Base-by-base conservation (phyloP, 192 early-diverging fungal genomes). In the Martensiomyces pterosporus region DNA sequence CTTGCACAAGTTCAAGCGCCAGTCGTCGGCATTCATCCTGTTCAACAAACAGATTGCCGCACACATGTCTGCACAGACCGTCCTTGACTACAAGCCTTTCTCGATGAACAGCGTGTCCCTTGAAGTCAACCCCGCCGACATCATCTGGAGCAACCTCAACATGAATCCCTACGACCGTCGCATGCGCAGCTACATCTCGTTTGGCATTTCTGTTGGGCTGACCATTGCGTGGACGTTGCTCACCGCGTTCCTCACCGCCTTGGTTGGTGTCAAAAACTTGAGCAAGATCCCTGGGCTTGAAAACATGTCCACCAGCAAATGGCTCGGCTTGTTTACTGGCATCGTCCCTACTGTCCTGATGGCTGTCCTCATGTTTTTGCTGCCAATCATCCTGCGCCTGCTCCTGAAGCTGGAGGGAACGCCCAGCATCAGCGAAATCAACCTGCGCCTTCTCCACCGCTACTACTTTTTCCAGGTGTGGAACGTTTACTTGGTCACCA, bases 61-160 rank as follows among this genome's bases (percentile, higher is more conserved):
- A 0, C 90, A 95, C 26, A 81, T 89, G 65, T 90, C 90, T 13
- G 79, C 82, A 9, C 82, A 84, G 38, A 67, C 71, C 1, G 71
- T 88, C 0, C 55, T 87, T 9, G 72, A 87, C 65, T 66, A 79
- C 22, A 61, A 57, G 46, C 79, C 83, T 9, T 64, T 85, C 39
- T 60, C 62, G 2, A 86, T 91, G 85, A 52, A 57, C n/a, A 83
- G 80, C 9, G 68, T 78, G 17, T 76, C 87, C 15, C 60, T 77
- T 3, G 76, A 83, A 26, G 82, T 93, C 9, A 55, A 83, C 35
- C 82, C 86, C 0, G 45, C 78, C 24, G 88, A 95, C 62, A 62
- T 95, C 13, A 80, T 92, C 25, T 95, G 92, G 92, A 60, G 76
- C 7, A 92, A 92, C 47, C 68, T 90, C 43, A 80, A 79, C 36